Conservation (phyloP, 345 rosid species). For the Bruguiera gymnorhiza region DNA sequence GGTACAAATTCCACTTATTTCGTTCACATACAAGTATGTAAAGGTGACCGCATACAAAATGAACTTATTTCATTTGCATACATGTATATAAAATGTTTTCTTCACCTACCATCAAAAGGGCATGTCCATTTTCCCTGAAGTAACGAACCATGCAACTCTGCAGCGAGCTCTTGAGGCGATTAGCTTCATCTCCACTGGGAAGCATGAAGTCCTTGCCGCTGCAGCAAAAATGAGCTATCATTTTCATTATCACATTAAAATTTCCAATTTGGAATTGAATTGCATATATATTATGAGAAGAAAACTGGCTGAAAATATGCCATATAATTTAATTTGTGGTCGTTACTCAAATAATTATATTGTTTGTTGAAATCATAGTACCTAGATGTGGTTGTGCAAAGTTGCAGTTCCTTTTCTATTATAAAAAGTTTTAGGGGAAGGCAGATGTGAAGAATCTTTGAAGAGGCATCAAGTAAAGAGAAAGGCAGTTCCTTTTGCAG, state of each 20-base stretch:
- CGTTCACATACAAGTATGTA: neutral
- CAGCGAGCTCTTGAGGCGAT: slow-evolving; percentile 48
- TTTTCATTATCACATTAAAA: slow-evolving; percentile 9
- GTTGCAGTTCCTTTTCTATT: too few species aligned
- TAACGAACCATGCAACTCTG: slow-evolving; percentile 57
- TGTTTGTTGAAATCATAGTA: neutral
- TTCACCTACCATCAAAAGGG: slow-evolving; percentile 61
- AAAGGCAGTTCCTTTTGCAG: neutral
- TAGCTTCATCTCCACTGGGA: slow-evolving; percentile 72
- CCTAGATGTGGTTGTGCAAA: too few species aligned
- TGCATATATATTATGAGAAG: neutral
- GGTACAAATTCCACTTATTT: neutral
- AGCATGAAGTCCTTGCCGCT: slow-evolving; percentile 82
- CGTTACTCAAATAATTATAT: neutral
- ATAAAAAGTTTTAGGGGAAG: too few species aligned
- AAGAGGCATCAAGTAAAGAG: neutral
- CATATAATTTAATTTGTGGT: neutral
- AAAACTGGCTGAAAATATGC: neutral
- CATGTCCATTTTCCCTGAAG: slow-evolving; percentile 79
- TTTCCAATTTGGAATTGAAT: neutral
- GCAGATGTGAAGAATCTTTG: neutral
- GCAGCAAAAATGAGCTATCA: slow-evolving; percentile 7
- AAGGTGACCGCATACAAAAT: neutral
- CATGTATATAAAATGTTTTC: neutral
- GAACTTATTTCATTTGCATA: neutral